Conservation (phyloP, 2,329 filamentous ascomycete genomes). For the Cercospora sojina region DNA sequence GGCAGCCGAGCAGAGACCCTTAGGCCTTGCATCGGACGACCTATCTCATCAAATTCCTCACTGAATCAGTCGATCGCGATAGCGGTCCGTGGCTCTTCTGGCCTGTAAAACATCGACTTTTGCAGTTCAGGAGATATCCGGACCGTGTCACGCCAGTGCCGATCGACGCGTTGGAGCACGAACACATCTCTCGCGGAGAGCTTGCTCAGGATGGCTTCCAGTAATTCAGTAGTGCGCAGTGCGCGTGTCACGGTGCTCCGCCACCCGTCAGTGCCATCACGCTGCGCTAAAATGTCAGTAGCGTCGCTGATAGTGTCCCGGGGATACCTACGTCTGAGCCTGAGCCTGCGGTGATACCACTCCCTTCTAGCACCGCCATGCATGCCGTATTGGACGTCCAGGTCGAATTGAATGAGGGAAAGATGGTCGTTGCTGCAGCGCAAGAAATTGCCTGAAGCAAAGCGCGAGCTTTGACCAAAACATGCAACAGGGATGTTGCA, state of each 20-base stretch:
- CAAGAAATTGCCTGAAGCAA: not conserved
- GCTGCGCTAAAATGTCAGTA: not conserved
- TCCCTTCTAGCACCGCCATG: not conserved
- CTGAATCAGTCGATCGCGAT: not conserved
- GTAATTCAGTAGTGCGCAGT: not conserved
- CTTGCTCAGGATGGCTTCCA: constrained; percentile 1
- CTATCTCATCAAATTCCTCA: not conserved
- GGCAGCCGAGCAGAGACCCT: not conserved
- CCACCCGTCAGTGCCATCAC: not conserved
- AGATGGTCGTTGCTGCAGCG: not conserved
- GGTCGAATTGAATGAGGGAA: not conserved
- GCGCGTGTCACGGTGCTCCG: not conserved
- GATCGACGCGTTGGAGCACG: not conserved
- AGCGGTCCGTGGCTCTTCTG: not conserved
- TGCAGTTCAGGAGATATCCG: not conserved
- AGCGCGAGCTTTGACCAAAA: not conserved
- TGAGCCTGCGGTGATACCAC: not conserved
- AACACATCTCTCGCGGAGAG: not conserved
- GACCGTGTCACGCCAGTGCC: not conserved
- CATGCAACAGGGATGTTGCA: not conserved
- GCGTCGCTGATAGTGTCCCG: not conserved
- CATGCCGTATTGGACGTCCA: not conserved
- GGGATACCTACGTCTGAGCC: not conserved
- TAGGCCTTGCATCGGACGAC: not conserved
- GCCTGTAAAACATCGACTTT: not conserved